Percentiles rank a stretch among this genome's conserved stretches.
These are phyloP conservation scores for Metschnikowia peoriensis DNA, from an alignment of 805 yeast genomes.

Conservation along the genomic window DNA sequence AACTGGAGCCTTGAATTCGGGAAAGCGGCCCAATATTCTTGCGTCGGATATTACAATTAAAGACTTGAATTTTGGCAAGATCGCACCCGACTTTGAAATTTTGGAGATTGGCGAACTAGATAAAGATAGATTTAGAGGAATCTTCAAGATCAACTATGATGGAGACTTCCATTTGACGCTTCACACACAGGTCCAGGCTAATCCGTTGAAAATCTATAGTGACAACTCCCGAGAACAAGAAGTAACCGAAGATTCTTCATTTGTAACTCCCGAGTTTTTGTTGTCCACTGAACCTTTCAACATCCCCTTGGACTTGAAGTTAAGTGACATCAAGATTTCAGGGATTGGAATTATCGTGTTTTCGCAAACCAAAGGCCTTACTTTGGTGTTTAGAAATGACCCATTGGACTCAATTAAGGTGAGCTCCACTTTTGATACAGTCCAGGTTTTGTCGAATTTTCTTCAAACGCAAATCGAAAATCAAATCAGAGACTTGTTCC, in stretches of 20 bases:
- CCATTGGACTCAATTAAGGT: slow-evolving; percentile 83
- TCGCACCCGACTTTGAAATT: slow-evolving; percentile 74
- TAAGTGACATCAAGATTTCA: slow-evolving; percentile 67
- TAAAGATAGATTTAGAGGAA: slow-evolving; percentile 73
- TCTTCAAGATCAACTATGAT: slow-evolving; percentile 69
- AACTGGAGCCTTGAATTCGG: slow-evolving; percentile 71
- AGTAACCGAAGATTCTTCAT: slow-evolving; percentile 33
- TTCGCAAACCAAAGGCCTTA: slow-evolving; percentile 76
- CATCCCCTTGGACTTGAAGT: slow-evolving; percentile 72
- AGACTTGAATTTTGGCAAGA: slow-evolving; percentile 69
- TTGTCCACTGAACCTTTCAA: slow-evolving; percentile 67
- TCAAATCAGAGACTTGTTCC: slow-evolving; percentile 74
- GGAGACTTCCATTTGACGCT: slow-evolving; percentile 77
- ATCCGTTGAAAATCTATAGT: slow-evolving; percentile 70
- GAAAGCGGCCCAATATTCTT: slow-evolving; percentile 65
- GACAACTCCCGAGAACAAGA: slow-evolving; percentile 40
- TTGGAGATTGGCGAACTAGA: slow-evolving; percentile 82
- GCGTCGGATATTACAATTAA: slow-evolving; percentile 67
- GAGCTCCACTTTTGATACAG: slow-evolving; percentile 81
- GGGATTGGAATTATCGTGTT: slow-evolving; percentile 87
- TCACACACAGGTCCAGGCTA: slow-evolving; percentile 80
- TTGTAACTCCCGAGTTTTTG: slow-evolving; percentile 65
- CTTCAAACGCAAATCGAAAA: slow-evolving; percentile 79
- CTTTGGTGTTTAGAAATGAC: slow-evolving; percentile 84
- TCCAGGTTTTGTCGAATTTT: slow-evolving; percentile 79